Evolutionary conservation across 331 rosid species (phyloP).

Genomic region (Rhamnella rubrinervis): DNA sequence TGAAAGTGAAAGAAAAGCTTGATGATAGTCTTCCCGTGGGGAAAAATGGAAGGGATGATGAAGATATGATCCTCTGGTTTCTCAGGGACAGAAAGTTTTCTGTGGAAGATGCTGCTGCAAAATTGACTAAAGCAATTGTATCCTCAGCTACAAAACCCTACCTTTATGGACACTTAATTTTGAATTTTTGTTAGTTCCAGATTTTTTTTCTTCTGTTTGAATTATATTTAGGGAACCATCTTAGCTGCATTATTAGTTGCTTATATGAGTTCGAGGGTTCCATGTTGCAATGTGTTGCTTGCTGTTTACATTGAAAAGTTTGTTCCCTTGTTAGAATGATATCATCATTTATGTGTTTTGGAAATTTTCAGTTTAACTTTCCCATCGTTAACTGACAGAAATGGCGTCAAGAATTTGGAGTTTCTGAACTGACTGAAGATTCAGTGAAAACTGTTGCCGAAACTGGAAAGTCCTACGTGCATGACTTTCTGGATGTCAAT

Average conservation of each 20-base stretch:
- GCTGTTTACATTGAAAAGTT: constrained; percentile 3
- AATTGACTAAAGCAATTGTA: constrained; percentile 85
- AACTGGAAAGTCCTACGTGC: constrained; percentile 81
- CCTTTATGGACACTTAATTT: no score
- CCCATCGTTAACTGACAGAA: constrained; percentile 44
- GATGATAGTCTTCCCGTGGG: constrained; percentile 69
- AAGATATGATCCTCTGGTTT: constrained; percentile 91
- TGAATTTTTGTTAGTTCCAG: no score
- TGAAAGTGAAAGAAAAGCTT: constrained; percentile 81
- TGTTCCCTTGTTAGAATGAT: neutral
- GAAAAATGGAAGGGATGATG: constrained; percentile 89
- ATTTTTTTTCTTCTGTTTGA: no score
- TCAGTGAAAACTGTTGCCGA: constrained; percentile 52
- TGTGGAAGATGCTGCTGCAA: constrained; percentile 59
- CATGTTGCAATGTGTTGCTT: neutral
- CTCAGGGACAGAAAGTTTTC: constrained; percentile 80
- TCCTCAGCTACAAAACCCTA: constrained; percentile 22
- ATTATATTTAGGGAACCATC: neutral
- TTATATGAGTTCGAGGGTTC: no score
- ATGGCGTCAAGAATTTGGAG: constrained; percentile 92
- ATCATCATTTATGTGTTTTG: neutral
- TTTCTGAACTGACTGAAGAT: constrained; percentile 67
- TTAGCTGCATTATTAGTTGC: neutral
- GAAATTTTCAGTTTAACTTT: constrained; percentile 22
- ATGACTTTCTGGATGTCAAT: constrained; percentile 68